Percentiles rank a stretch among this genome's conserved stretches.
phyloP scores from a whole-genome alignment of 495 filamentous ascomycete species.

The Amniculicola lignicola region DNA sequence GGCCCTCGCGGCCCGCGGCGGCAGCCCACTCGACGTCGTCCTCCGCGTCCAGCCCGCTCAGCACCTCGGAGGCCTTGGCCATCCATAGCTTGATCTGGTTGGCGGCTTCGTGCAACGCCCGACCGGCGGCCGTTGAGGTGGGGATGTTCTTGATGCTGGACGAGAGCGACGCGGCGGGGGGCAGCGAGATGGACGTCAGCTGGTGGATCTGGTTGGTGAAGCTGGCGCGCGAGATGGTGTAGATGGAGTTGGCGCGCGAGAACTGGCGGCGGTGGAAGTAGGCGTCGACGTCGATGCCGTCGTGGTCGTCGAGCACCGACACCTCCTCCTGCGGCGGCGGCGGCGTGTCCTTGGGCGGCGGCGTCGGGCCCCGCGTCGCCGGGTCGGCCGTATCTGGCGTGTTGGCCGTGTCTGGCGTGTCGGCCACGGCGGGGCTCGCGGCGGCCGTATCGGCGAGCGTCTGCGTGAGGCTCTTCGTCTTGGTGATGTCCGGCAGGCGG shows the following conservation, averaged over 20 bases:
- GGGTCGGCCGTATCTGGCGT: not conserved
- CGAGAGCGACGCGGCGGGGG: constrained; percentile 74
- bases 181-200: constrained; percentile 78
- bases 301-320: constrained; percentile 39
- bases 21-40: constrained; percentile 98
- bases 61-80: constrained; percentile 78
- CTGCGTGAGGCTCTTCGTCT: constrained; percentile 54
- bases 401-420: too few species aligned
- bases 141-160: constrained; percentile 78
- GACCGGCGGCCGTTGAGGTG: constrained; percentile 72
- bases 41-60: constrained; percentile 80
- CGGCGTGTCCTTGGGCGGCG: constrained; percentile 46
- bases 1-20: constrained; percentile 81
- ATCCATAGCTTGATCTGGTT: constrained; percentile 93
- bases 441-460: constrained; percentile 13
- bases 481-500: constrained; percentile 60
- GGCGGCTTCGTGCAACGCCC: constrained; percentile 73
- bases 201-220: constrained; percentile 89
- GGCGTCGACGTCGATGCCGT: constrained; percentile 48
- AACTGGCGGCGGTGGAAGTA: constrained; percentile 52
- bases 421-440: not conserved
- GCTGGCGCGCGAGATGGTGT: constrained; percentile 81
- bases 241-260: constrained; percentile 70
- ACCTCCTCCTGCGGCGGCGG: constrained; percentile 41
- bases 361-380: constrained; percentile 19